Evolutionary conservation across 768 basidiomycete genomes (phyloP).

Genomic region (Amanita subjunquillea): DNA sequence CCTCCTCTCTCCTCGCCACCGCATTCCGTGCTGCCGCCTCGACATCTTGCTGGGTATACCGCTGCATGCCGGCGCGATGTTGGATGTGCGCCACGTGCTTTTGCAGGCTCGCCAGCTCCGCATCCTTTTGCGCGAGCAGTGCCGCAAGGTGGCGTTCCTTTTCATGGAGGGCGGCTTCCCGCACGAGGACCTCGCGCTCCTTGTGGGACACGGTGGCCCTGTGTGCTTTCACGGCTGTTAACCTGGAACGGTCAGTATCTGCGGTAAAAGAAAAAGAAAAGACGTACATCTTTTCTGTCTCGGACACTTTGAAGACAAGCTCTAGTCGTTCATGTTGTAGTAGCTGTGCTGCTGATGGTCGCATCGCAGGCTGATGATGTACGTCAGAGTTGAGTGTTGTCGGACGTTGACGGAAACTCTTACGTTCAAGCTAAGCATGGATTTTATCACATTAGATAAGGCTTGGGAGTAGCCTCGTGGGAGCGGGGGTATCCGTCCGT

Average conservation of each 20-base stretch:
- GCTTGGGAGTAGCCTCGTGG: conserved; percentile 75
- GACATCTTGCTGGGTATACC: conserved; percentile 23
- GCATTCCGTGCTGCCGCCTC: conserved; percentile 46
- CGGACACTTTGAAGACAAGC: conserved; percentile 59
- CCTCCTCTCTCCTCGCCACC: conserved; percentile 54
- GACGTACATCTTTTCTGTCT: conserved; percentile 66
- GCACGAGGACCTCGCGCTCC: conserved; percentile 53
- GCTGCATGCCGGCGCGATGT: conserved; percentile 15
- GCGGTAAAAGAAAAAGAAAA: conserved; percentile 9
- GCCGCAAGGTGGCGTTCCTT: conserved; percentile 42
- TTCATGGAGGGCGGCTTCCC: conserved; percentile 45
- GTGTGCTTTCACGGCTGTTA: conserved; percentile 55
- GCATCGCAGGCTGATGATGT: conserved; percentile 62
- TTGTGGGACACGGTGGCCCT: conserved; percentile 41
- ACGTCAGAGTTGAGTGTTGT: neutral
- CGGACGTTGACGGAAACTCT: conserved; percentile 5
- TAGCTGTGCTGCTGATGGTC: conserved; percentile 72
- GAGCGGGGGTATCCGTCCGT: conserved; percentile 85
- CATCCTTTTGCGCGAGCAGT: conserved; percentile 45
- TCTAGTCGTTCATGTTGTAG: conserved; percentile 73
- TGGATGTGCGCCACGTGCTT: conserved; percentile 33
- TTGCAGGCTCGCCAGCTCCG: conserved; percentile 43
- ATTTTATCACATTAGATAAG: conserved; percentile 65
- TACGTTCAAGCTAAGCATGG: conserved; percentile 83
- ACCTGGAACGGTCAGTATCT: conserved; percentile 27